Conservation (phyloP, 2,329 filamentous ascomycete species). For the Talaromyces verruculosus region DNA sequence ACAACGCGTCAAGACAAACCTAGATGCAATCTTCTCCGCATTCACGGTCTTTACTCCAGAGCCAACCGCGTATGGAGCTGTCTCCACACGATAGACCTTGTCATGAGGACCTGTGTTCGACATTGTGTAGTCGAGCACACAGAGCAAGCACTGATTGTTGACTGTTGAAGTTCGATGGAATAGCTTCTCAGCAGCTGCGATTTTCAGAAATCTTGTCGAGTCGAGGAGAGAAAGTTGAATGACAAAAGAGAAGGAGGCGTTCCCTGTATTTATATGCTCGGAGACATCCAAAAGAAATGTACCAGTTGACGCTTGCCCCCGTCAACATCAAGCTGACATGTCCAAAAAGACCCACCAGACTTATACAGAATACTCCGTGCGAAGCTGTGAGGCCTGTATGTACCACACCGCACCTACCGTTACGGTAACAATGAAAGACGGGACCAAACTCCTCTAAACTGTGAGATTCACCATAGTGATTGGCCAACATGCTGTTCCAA, state of each 20-base stretch:
- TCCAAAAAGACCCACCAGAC: background rate
- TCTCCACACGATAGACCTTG: background rate
- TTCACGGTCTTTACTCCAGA: background rate
- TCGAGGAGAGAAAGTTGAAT: background rate
- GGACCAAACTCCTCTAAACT: background rate
- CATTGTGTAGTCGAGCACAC: background rate
- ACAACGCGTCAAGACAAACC: background rate
- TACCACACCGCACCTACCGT: background rate
- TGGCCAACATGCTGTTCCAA: background rate
- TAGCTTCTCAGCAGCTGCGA: background rate
- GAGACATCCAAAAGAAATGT: background rate
- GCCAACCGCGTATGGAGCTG: background rate
- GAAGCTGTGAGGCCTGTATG: background rate
- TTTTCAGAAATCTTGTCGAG: background rate
- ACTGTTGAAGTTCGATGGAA: background rate
- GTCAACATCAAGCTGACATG: background rate
- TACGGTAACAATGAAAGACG: background rate
- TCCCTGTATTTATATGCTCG: background rate
- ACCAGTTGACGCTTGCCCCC: background rate
- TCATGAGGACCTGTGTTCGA: constrained; percentile 2
- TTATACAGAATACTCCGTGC: background rate
- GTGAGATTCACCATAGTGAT: background rate
- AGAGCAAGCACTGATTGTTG: background rate
- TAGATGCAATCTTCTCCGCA: background rate
- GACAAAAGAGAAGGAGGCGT: background rate